These are phyloP conservation scores for Anisodus tanguticus DNA, from an alignment of 257 asterid species.

Conservation along the genomic window DNA sequence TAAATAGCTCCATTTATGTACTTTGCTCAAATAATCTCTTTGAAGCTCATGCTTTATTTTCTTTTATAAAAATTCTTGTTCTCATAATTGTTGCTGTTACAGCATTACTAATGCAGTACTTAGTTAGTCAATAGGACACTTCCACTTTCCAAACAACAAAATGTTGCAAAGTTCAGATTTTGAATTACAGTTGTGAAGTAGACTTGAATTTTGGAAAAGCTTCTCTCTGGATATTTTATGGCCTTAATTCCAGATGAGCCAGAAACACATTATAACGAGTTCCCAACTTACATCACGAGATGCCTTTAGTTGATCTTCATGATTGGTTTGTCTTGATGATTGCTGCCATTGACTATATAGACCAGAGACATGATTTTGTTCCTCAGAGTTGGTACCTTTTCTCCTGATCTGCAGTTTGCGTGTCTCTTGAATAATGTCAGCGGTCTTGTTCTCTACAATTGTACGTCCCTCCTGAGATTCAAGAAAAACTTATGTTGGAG, in stretches of 20 bases:
- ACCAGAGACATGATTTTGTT: conserved; percentile 38
- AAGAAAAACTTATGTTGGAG: conserved; percentile 25
- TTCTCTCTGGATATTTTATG: neutral
- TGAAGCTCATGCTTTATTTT: neutral
- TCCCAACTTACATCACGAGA: conserved; percentile 98
- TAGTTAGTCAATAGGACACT: neutral
- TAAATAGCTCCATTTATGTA: neutral
- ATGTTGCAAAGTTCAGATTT: neutral
- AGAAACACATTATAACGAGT: conserved; percentile 26
- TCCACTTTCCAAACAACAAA: neutral
- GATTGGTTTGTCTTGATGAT: conserved; percentile 48
- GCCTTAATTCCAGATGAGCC: neutral
- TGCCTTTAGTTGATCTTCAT: conserved; percentile 85
- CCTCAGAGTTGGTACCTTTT: conserved; percentile 49
- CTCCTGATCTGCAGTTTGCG: conserved; percentile 64
- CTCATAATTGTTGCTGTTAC: neutral
- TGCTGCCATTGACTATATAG: conserved; percentile 33
- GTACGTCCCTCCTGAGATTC: conserved; percentile 69
- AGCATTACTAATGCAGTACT: neutral
- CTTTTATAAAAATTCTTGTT: no score
- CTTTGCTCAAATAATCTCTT: neutral
- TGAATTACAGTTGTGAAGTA: neutral
- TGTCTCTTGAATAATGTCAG: conserved; percentile 64
- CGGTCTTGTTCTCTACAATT: conserved; percentile 62
- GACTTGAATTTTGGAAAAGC: neutral